These are phyloP conservation scores for Rhypophila decipiens DNA, from an alignment of 495 filamentous ascomycete species.

Conservation along the genomic window DNA sequence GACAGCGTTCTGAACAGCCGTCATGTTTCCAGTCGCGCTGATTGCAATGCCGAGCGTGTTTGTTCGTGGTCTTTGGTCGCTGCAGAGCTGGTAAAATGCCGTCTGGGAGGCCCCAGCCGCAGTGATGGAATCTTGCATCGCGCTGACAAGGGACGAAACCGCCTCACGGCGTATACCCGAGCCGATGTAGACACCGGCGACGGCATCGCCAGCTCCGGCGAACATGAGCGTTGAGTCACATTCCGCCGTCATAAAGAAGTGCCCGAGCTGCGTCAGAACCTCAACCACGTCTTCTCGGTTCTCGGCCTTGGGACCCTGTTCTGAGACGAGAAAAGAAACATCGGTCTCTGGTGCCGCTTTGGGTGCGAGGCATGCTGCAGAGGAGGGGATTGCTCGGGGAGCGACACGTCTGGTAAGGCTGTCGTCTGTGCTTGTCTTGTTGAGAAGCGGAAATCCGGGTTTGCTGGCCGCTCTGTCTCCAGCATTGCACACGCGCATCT, in stretches of 20 bases:
- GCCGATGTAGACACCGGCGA: constrained; percentile 1
- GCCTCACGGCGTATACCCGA: not conserved
- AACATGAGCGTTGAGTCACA: not conserved
- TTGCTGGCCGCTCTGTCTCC: constrained; percentile 1
- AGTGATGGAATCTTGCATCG: not conserved
- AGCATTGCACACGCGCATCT: constrained; percentile 12
- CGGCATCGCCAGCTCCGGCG: not conserved
- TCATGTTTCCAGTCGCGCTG: not conserved
- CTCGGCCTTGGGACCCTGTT: too few species aligned
- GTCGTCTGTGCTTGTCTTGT: not conserved
- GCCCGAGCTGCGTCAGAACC: not conserved
- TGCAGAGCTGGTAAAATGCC: not conserved
- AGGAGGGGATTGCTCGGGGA: not conserved
- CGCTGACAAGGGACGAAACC: not conserved
- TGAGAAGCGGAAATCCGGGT: not conserved
- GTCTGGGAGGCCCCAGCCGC: not conserved
- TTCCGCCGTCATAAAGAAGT: not conserved
- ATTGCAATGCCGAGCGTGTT: not conserved
- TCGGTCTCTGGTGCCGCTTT: too few species aligned
- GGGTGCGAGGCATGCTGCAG: too few species aligned
- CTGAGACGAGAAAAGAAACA: too few species aligned
- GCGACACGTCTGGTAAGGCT: not conserved
- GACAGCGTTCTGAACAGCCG: constrained; percentile 3
- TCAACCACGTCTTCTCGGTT: too few species aligned
- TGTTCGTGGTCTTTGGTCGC: not conserved